phyloP scores from a whole-genome alignment of 1,139 yeast genomes.

The Debaryomycetaceae sp. region DNA sequence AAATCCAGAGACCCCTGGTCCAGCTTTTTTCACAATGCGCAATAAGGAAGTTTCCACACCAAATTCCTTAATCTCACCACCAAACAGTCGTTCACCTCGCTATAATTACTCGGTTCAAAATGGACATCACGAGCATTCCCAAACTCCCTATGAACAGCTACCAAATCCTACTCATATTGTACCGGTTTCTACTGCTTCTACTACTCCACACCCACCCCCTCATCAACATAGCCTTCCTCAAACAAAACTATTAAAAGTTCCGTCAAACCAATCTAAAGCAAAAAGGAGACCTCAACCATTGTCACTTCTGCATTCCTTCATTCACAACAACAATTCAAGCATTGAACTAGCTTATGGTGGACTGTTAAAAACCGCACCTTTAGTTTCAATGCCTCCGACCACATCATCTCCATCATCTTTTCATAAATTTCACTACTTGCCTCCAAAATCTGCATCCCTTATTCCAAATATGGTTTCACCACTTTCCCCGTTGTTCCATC shows the following conservation, averaged over 20 bases:
- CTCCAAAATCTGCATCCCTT: slow-evolving; percentile 16
- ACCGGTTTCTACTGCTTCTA: background rate
- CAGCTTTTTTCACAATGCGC: slow-evolving; percentile 6
- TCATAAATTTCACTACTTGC: slow-evolving; percentile 5
- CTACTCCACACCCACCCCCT: background rate
- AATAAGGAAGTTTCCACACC: background rate
- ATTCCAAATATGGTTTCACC: slow-evolving; percentile 38
- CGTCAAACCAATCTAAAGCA: slow-evolving; percentile 33
- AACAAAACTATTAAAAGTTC: slow-evolving; percentile 10
- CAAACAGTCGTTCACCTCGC: slow-evolving; percentile 14
- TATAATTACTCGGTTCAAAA: slow-evolving; percentile 1
- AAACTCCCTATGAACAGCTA: background rate
- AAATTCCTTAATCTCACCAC: slow-evolving; percentile 17
- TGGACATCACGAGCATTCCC: background rate
- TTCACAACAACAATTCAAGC: slow-evolving; percentile 21
- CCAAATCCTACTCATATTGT: background rate
- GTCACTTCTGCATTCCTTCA: slow-evolving; percentile 33
- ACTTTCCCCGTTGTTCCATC: slow-evolving; percentile 41
- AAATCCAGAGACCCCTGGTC: slow-evolving; percentile 9
- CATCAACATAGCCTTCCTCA: background rate
- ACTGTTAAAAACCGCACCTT: slow-evolving; percentile 9
- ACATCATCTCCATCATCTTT: slow-evolving; percentile 1
- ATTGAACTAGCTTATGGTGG: slow-evolving; percentile 4
- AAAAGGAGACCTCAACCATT: slow-evolving; percentile 44
- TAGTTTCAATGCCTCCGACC: slow-evolving; percentile 1